Conservation (phyloP, 148 eudicot species). For the Fagopyrum tataricum region DNA sequence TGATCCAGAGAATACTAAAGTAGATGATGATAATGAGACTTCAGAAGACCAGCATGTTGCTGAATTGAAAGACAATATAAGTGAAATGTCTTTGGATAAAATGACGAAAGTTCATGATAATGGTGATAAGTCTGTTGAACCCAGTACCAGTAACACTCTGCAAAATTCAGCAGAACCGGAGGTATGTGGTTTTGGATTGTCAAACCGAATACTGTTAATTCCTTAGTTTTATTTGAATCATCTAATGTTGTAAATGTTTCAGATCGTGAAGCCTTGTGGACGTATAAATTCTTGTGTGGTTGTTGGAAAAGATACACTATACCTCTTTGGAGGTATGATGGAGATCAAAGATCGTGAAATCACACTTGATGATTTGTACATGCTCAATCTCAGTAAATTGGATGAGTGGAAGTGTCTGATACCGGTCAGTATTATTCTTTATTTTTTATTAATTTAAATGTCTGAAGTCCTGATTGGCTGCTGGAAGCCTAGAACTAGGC, state of each 20-base stretch:
- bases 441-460: not conserved
- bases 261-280: conserved; percentile 95
- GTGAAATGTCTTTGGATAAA: conserved; percentile 46
- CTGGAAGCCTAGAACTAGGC: not conserved
- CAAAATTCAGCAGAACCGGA: conserved; percentile 55
- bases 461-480: not conserved
- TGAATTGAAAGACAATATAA: conserved; percentile 38
- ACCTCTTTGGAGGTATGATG: conserved; percentile 97
- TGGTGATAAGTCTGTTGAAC: conserved; percentile 21
- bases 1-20: conserved; percentile 24
- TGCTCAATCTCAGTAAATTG: conserved; percentile 87
- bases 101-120: conserved; percentile 28
- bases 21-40: conserved; percentile 32
- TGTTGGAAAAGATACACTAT: conserved; percentile 89
- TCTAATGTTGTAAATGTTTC: conserved; percentile 17
- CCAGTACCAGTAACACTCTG: conserved; percentile 27
- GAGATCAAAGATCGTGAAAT: conserved; percentile 92
- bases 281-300: conserved; percentile 82
- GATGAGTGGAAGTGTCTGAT: conserved; percentile 98
- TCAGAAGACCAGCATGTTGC: conserved; percentile 40
- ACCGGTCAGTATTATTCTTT: conserved; percentile 42
- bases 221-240: not conserved
- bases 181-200: conserved; percentile 37
- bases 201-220: conserved; percentile 4
- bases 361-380: conserved; percentile 86